A percentile compares a stretch with the other conserved stretches of the same genome.
phyloP scores from a whole-genome alignment of 148 eudicot species.

The Nepenthes mirabilis region DNA sequence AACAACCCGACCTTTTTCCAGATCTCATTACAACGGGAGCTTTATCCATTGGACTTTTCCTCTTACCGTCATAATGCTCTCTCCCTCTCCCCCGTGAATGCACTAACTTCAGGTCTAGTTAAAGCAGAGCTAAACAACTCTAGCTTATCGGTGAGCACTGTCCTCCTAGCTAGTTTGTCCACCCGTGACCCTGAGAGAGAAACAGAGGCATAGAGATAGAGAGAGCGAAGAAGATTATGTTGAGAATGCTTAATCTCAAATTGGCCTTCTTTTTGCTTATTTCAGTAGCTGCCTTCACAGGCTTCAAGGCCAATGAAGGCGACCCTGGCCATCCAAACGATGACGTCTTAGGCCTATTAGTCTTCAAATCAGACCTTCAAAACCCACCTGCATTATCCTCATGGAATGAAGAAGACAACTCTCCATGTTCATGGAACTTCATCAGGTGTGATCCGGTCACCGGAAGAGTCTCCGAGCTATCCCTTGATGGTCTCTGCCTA shows the following conservation, averaged over 20 bases:
- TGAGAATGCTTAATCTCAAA: neutral
- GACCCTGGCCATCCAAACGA: slow-evolving; percentile 38
- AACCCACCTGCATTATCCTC: slow-evolving; percentile 47
- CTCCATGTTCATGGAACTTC: slow-evolving; percentile 83
- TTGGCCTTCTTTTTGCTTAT: slow-evolving; percentile 6
- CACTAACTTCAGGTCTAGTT: too few species aligned
- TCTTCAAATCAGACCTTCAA: slow-evolving; percentile 63
- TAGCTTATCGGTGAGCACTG: too few species aligned
- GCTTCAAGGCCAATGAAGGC: slow-evolving; percentile 7
- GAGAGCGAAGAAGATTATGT: neutral
- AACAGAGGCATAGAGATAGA: neutral
- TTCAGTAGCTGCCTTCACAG: slow-evolving; percentile 5
- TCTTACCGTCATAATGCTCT: too few species aligned
- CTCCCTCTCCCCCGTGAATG: too few species aligned
- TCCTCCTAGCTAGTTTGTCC: too few species aligned
- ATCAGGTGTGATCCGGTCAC: slow-evolving; percentile 45
- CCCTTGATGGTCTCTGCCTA: slow-evolving; percentile 37
- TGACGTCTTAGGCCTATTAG: slow-evolving; percentile 85
- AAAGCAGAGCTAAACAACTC: too few species aligned
- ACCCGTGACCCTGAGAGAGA: neutral
- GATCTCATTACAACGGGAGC: too few species aligned
- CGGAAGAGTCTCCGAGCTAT: slow-evolving; percentile 37
- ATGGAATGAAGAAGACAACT: slow-evolving; percentile 77
- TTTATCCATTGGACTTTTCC: too few species aligned
- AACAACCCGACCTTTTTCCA: too few species aligned